Percentiles rank a stretch among this genome's conserved stretches.
Evolutionary conservation across 768 basidiomycete species (phyloP).

Genomic region (Rhodotorula babjevae): DNA sequence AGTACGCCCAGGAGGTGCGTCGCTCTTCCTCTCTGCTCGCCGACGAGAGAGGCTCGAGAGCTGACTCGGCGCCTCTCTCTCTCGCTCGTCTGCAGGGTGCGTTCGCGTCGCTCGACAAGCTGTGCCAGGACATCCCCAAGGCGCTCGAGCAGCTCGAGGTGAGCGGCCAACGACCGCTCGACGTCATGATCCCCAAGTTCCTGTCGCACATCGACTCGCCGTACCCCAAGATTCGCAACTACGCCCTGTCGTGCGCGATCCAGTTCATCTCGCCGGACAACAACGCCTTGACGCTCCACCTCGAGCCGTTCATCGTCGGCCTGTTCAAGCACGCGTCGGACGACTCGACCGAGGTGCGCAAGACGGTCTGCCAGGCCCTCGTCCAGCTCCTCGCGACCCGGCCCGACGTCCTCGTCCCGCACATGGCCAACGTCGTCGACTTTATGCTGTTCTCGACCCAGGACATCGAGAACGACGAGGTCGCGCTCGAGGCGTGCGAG

Average conservation of each 20-base stretch:
- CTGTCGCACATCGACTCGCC: conserved; percentile 79
- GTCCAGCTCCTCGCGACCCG: conserved; percentile 86
- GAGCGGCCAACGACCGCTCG: conserved; percentile 83
- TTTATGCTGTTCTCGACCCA: conserved; percentile 99
- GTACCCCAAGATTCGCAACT: conserved; percentile 80
- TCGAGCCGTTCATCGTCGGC: conserved; percentile 87
- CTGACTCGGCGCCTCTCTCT: not conserved
- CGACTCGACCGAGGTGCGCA: conserved; percentile 85
- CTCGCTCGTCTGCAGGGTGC: conserved; percentile 59
- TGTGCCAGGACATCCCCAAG: conserved; percentile 92
- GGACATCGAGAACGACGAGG: conserved; percentile 75
- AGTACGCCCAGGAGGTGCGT: conserved; percentile 77
- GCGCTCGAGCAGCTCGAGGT: conserved; percentile 86
- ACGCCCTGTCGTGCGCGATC: conserved; percentile 88
- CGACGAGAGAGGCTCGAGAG: not conserved
- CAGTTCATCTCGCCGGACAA: conserved; percentile 67
- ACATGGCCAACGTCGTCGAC: conserved; percentile 89
- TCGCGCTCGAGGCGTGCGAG: conserved; percentile 94
- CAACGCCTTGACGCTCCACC: conserved; percentile 80
- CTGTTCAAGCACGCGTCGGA: conserved; percentile 94
- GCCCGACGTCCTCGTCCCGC: conserved; percentile 93
- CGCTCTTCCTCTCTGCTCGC: not conserved
- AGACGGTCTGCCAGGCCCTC: conserved; percentile 91
- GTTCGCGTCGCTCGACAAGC: conserved; percentile 88
- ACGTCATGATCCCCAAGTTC: conserved; percentile 96